Conservation (phyloP, 2,329 filamentous ascomycete genomes). For the Plectosphaerella cucumerina region DNA sequence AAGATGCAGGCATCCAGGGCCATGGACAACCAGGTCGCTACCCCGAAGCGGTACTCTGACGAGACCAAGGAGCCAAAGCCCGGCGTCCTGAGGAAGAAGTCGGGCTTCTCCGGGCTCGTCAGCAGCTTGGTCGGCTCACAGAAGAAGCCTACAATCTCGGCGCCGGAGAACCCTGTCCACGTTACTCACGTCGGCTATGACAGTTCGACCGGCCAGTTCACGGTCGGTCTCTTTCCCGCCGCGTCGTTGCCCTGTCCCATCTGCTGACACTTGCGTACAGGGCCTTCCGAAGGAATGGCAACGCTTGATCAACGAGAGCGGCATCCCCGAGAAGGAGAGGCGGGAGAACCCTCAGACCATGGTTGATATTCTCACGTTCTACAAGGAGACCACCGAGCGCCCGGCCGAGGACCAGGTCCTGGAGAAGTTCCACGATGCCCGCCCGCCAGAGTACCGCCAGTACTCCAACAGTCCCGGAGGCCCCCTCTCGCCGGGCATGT, state of each 20-base stretch:
- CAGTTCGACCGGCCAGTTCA: slow-evolving; percentile 93
- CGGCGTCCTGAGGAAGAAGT: slow-evolving; percentile 71
- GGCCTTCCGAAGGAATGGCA: slow-evolving; percentile 98
- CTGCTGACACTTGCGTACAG: slow-evolving; percentile 37
- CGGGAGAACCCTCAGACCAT: slow-evolving; percentile 94
- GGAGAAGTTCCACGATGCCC: slow-evolving; percentile 93
- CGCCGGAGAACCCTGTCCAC: slow-evolving; percentile 94
- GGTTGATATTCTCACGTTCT: slow-evolving; percentile 93
- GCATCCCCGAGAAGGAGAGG: slow-evolving; percentile 93
- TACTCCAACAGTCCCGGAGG: slow-evolving; percentile 36
- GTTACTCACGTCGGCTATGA: slow-evolving; percentile 98
- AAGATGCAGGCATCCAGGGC: slow-evolving; percentile 27
- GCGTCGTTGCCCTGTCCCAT: slow-evolving; percentile 5
- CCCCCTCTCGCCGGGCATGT: slow-evolving; percentile 48
- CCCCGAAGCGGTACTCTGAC: slow-evolving; percentile 73
- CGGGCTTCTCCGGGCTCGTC: slow-evolving; percentile 83
- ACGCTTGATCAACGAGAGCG: slow-evolving; percentile 88
- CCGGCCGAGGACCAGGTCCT: slow-evolving; percentile 82
- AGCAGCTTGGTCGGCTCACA: slow-evolving; percentile 79
- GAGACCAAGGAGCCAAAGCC: slow-evolving; percentile 63
- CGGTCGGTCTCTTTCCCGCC: slow-evolving; percentile 52
- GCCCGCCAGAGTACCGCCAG: slow-evolving; percentile 50
- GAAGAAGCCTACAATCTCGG: slow-evolving; percentile 91
- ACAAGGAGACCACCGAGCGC: slow-evolving; percentile 85
- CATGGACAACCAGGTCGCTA: slow-evolving; percentile 41